Conservation (phyloP, 805 yeast genomes). For the Lipomyces starkeyi region DNA sequence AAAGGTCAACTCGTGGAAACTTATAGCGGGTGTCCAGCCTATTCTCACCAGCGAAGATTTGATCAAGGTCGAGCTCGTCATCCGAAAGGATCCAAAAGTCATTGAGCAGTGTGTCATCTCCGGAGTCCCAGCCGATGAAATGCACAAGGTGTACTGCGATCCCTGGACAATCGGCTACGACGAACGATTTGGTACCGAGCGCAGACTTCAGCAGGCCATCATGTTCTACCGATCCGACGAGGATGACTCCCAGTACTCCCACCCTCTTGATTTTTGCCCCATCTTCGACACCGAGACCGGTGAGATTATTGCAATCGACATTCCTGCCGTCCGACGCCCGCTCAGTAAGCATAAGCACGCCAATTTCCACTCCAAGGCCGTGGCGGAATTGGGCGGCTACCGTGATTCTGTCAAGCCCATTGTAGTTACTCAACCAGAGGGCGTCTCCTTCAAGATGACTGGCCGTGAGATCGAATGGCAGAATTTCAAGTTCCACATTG, state of each 20-base stretch:
- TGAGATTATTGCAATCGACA: slow-evolving; percentile 74
- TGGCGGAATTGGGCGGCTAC: slow-evolving; percentile 63
- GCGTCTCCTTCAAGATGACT: slow-evolving; percentile 74
- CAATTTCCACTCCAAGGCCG: slow-evolving; percentile 70
- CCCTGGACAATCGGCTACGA: slow-evolving; percentile 76
- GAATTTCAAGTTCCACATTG: slow-evolving; percentile 77
- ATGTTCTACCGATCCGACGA: slow-evolving; percentile 77
- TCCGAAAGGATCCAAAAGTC: slow-evolving; percentile 73
- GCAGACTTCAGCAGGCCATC: slow-evolving; percentile 80
- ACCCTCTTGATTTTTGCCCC: slow-evolving; percentile 81
- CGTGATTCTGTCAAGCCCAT: slow-evolving; percentile 71
- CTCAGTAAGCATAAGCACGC: slow-evolving; percentile 71
- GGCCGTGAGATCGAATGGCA: slow-evolving; percentile 78
- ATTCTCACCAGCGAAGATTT: slow-evolving; percentile 75
- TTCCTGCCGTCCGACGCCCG: slow-evolving; percentile 76
- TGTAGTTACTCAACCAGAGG: slow-evolving; percentile 78
- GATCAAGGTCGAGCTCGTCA: slow-evolving; percentile 63
- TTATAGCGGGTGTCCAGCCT: slow-evolving; percentile 70
- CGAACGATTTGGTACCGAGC: slow-evolving; percentile 77
- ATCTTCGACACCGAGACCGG: slow-evolving; percentile 74
- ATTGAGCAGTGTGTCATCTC: slow-evolving; percentile 73
- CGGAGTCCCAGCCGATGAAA: slow-evolving; percentile 68
- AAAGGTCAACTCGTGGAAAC: slow-evolving; percentile 55
- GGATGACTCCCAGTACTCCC: slow-evolving; percentile 72
- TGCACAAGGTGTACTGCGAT: slow-evolving; percentile 67